A percentile compares a stretch with the other conserved stretches of the same genome.
These are phyloP conservation scores for Thalassiosira hispida DNA, from an alignment of 352 stramenopile genomes.

Conservation along the genomic window DNA sequence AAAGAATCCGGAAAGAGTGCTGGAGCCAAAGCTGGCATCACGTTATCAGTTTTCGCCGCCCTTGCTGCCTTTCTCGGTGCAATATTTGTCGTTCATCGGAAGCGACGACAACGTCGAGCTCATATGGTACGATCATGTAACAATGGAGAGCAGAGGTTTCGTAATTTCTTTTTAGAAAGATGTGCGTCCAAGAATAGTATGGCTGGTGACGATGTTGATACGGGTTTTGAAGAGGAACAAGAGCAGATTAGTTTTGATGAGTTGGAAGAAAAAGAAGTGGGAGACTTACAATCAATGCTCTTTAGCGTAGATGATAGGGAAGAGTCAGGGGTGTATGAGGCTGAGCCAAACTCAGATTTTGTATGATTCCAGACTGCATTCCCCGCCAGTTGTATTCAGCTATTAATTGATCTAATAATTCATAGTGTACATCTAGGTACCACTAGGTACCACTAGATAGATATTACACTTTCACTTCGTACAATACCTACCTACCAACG, in stretches of 20 bases:
- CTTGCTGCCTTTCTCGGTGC: not conserved
- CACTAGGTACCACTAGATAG: too few species aligned
- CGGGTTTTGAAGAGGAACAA: not conserved
- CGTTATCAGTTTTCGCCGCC: not conserved
- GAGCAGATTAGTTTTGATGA: not conserved
- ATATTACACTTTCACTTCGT: too few species aligned
- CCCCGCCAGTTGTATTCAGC: too few species aligned
- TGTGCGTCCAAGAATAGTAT: not conserved
- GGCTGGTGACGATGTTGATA: not conserved
- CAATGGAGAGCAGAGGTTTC: not conserved
- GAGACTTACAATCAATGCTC: not conserved
- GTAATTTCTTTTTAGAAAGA: not conserved
- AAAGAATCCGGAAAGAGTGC: not conserved
- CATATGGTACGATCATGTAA: not conserved
- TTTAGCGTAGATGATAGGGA: not conserved
- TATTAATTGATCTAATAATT: too few species aligned
- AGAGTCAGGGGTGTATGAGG: not conserved
- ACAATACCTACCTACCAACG: too few species aligned
- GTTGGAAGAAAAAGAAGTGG: not conserved
- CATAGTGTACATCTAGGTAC: too few species aligned
- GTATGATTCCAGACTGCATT: slow-evolving; percentile 6
- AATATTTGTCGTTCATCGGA: not conserved
- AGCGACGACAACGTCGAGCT: not conserved
- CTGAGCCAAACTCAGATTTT: not conserved
- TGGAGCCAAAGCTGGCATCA: slow-evolving; percentile 3